A percentile compares a stretch with the other conserved stretches of the same genome.
These are phyloP conservation scores for Chaetoceros tenuissimus DNA, from an alignment of 108 stramenopile species.

Conservation along the genomic window DNA sequence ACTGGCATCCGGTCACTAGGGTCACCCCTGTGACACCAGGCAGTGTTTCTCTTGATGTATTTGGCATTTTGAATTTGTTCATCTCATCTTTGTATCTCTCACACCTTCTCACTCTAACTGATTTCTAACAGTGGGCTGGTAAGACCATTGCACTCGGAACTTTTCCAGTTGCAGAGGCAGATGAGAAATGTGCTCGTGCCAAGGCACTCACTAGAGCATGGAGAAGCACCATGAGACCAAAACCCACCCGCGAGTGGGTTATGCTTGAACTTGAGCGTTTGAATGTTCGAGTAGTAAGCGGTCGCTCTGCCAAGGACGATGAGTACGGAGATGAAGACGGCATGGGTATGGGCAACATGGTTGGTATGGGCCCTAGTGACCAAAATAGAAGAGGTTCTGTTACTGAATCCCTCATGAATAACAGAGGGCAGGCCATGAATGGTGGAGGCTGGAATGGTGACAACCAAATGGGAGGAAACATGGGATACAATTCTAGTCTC, in stretches of 20 bases:
- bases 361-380: not conserved
- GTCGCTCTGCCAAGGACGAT: constrained; percentile 61
- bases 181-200: constrained; percentile 86
- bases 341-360: constrained; percentile 7
- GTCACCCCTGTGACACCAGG: not conserved
- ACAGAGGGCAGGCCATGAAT: not conserved
- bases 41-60: not conserved
- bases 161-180: constrained; percentile 77
- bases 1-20: not conserved
- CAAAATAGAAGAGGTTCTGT: not conserved
- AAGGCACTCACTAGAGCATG: constrained; percentile 84
- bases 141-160: constrained; percentile 63
- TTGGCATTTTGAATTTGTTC: not conserved
- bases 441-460: not conserved
- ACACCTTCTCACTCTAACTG: no score
- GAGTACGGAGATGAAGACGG: constrained; percentile 54
- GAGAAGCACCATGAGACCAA: constrained; percentile 87
- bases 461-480: not conserved
- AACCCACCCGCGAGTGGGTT: constrained; percentile 85
- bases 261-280: constrained; percentile 83
- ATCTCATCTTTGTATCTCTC: not conserved
- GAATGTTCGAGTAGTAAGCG: constrained; percentile 78
- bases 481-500: not conserved
- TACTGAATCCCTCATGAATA: not conserved
- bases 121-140: constrained; percentile 53